Conservation (phyloP, 805 yeast genomes). For the Suhomyces sp. region DNA sequence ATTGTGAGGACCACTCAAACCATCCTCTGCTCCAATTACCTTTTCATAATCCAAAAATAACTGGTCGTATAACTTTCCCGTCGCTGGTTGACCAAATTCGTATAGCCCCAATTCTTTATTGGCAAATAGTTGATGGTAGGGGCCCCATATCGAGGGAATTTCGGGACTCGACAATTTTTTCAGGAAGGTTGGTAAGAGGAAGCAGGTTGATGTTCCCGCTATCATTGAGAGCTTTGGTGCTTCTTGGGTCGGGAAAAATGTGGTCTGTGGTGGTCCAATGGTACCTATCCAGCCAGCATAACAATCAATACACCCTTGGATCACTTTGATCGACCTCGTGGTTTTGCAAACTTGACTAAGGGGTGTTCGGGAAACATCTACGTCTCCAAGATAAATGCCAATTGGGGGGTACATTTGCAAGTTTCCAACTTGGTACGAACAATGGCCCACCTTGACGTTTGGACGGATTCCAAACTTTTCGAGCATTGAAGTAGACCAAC, state of each 20-base stretch:
- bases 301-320: constrained; percentile 59
- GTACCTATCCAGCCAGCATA: constrained; percentile 55
- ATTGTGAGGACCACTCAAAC: too few relatives aligned
- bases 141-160: constrained; percentile 61
- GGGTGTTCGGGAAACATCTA: constrained; percentile 12
- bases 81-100: constrained; percentile 59
- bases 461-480: constrained; percentile 16
- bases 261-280: constrained; percentile 18
- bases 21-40: constrained; percentile 4
- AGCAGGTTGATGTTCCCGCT: constrained; percentile 67
- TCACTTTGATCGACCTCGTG: constrained; percentile 16
- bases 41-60: constrained; percentile 36
- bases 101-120: constrained; percentile 31
- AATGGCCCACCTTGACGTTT: constrained; percentile 28
- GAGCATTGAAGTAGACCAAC: constrained; percentile 43
- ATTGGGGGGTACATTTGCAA: constrained; percentile 16
- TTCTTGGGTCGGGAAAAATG: neutral
- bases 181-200: constrained; percentile 22
- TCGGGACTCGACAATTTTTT: constrained; percentile 1
- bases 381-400: constrained; percentile 14
- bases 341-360: too few relatives aligned
- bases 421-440: constrained; percentile 16
- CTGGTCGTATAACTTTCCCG: constrained; percentile 53
- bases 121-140: constrained; percentile 40
- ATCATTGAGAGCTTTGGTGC: constrained; percentile 40